Conservation (phyloP, 345 rosid genomes). For the Leavenworthia alabamica region DNA sequence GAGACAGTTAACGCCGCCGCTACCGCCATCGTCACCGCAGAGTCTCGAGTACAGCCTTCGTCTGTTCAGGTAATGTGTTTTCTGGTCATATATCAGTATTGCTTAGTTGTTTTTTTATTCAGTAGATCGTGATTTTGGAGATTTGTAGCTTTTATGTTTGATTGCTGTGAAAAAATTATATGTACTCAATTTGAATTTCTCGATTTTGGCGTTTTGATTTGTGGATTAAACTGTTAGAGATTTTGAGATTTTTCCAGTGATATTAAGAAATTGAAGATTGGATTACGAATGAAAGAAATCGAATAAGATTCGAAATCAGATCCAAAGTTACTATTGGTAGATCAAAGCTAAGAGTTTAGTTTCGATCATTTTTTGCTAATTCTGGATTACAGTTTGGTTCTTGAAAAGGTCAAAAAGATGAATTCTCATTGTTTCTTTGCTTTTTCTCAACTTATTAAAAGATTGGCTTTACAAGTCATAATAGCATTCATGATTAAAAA, state of each 20-base stretch:
- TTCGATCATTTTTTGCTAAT: not conserved
- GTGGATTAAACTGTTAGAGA: not conserved
- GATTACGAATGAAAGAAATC: not conserved
- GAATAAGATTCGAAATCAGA: not conserved
- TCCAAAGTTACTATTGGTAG: not conserved
- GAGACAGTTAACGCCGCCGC: conserved; percentile 94
- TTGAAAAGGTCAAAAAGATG: conserved; percentile 8
- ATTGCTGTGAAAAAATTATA: conserved; percentile 4
- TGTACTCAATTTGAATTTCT: not conserved
- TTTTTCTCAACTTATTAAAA: not conserved
- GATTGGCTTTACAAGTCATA: conserved; percentile 23
- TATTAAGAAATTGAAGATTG: not conserved
- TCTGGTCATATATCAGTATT: not conserved
- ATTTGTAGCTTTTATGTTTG: not conserved
- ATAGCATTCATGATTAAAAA: conserved; percentile 25
- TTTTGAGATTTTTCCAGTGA: not conserved
- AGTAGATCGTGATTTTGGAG: not conserved
- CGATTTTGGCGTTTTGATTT: not conserved
- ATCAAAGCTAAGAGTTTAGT: conserved; percentile 8
- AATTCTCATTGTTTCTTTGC: not conserved
- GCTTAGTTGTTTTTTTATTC: not conserved
- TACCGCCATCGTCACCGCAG: conserved; percentile 83
- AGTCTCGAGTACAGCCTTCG: conserved; percentile 72
- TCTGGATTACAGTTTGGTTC: not conserved
- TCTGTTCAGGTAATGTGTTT: conserved; percentile 40